Evolutionary conservation across 805 yeast species (phyloP).

Genomic region (Wickerhamomyces xylosicus): DNA sequence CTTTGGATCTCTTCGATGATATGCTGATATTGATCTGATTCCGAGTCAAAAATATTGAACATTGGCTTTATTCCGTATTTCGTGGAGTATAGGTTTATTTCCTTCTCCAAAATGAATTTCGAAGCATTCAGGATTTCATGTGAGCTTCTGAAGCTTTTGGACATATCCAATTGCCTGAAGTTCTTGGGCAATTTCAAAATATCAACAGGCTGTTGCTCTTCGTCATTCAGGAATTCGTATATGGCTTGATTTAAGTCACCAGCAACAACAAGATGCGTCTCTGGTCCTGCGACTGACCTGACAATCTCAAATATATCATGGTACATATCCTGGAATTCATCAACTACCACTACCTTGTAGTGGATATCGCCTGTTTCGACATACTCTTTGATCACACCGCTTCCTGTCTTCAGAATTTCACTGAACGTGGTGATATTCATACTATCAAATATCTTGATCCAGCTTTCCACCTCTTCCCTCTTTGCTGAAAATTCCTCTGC

Average conservation of each 20-base stretch:
- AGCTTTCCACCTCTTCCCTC: background rate
- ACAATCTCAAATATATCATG: constrained; percentile 37
- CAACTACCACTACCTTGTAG: constrained; percentile 42
- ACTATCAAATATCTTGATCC: constrained; percentile 7
- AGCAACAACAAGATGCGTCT: constrained; percentile 50
- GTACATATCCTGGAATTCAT: constrained; percentile 68
- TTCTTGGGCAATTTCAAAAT: constrained; percentile 12
- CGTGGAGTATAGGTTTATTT: constrained; percentile 2
- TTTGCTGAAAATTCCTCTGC: constrained; percentile 1
- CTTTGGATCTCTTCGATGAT: constrained; percentile 34
- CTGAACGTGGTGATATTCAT: constrained; percentile 13
- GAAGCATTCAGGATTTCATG: constrained; percentile 44
- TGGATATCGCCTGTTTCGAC: constrained; percentile 6
- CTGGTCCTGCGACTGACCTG: constrained; percentile 20
- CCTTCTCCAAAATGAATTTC: constrained; percentile 9
- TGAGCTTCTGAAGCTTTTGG: constrained; percentile 51
- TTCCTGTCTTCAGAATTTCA: constrained; percentile 19
- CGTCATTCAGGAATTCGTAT: constrained; percentile 54
- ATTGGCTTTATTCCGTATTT: constrained; percentile 9
- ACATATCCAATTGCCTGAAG: constrained; percentile 22
- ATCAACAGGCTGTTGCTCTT: constrained; percentile 22
- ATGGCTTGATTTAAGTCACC: constrained; percentile 69
- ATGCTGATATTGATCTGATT: constrained; percentile 30
- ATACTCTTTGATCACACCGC: constrained; percentile 20
- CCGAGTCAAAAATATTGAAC: constrained; percentile 16